Conservation (phyloP, 2,329 filamentous ascomycete species). For the Cercospora sojina region DNA sequence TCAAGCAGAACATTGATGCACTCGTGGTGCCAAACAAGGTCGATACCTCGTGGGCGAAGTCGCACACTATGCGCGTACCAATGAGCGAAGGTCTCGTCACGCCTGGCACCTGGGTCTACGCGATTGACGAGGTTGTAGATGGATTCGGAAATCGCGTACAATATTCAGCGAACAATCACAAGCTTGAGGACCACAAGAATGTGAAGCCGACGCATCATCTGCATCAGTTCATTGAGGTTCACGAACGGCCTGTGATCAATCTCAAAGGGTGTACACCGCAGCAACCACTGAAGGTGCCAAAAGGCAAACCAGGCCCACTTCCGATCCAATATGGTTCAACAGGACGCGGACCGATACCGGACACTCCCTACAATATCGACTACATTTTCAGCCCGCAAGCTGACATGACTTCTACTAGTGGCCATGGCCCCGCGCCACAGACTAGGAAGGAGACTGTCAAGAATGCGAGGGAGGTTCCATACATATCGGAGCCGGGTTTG, state of each 20-base stretch:
- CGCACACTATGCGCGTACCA: conserved; percentile 72
- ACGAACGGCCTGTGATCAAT: conserved; percentile 75
- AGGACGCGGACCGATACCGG: conserved; percentile 56
- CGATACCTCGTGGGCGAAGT: conserved; percentile 77
- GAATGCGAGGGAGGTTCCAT: conserved; percentile 61
- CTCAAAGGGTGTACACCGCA: conserved; percentile 75
- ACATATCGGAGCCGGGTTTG: conserved; percentile 74
- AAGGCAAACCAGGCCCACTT: conserved; percentile 65
- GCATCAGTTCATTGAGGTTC: conserved; percentile 76
- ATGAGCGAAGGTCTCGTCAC: conserved; percentile 85
- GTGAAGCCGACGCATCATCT: conserved; percentile 55
- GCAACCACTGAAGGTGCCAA: conserved; percentile 78
- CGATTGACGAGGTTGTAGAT: conserved; percentile 88
- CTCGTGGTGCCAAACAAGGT: conserved; percentile 59
- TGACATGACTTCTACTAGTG: conserved; percentile 66
- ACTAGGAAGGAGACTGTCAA: conserved; percentile 61
- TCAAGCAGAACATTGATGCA: conserved; percentile 53
- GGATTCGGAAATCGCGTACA: conserved; percentile 82
- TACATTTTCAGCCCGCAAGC: conserved; percentile 81
- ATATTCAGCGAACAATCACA: conserved; percentile 70
- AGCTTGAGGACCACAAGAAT: conserved; percentile 48
- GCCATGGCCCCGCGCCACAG: conserved; percentile 62
- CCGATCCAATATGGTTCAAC: conserved; percentile 69
- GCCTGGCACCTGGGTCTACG: conserved; percentile 82
- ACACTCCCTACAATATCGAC: conserved; percentile 68